A percentile compares a stretch with the other conserved stretches of the same genome.
Evolutionary conservation across 2,329 filamentous ascomycete species (phyloP).

Genomic region (Bimuria novae-zelandiae): DNA sequence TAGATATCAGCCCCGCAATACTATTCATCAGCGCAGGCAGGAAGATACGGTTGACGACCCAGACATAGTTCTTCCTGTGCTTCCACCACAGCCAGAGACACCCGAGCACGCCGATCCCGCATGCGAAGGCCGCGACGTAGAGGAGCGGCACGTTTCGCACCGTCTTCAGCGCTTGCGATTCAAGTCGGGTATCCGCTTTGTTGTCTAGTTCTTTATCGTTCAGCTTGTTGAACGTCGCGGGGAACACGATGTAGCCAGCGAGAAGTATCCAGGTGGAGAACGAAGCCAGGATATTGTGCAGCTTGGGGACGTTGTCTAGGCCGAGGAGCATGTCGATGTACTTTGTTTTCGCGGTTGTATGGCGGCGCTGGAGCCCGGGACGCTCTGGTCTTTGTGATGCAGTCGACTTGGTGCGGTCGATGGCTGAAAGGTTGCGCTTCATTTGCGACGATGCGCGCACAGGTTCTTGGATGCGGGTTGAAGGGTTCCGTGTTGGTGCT

Average conservation of each 20-base stretch:
- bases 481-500: conserved; percentile 21
- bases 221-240: conserved; percentile 57
- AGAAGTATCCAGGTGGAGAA: conserved; percentile 57
- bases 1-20: conserved; percentile 56
- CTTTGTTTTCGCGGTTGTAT: conserved; percentile 33
- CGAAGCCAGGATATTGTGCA: conserved; percentile 55
- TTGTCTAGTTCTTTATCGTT: conserved; percentile 32
- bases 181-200: conserved; percentile 20
- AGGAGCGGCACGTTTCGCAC: conserved; percentile 49
- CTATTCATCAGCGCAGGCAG: conserved; percentile 52
- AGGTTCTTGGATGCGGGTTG: conserved; percentile 25
- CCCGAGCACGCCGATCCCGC: conserved; percentile 48
- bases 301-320: conserved; percentile 52
- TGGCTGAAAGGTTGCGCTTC: conserved; percentile 5
- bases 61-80: conserved; percentile 58
- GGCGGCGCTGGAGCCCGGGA: conserved; percentile 25
- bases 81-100: conserved; percentile 52
- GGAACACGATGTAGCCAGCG: conserved; percentile 58
- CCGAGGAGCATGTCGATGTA: conserved; percentile 53
- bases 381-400: conserved; percentile 10
- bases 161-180: conserved; percentile 38
- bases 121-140: conserved; percentile 51
- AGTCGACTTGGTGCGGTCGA: not conserved
- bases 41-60: conserved; percentile 59
- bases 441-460: conserved; percentile 4